Conservation (phyloP, 2,329 filamentous ascomycete genomes). For the Malbranchea cinnamomea region DNA sequence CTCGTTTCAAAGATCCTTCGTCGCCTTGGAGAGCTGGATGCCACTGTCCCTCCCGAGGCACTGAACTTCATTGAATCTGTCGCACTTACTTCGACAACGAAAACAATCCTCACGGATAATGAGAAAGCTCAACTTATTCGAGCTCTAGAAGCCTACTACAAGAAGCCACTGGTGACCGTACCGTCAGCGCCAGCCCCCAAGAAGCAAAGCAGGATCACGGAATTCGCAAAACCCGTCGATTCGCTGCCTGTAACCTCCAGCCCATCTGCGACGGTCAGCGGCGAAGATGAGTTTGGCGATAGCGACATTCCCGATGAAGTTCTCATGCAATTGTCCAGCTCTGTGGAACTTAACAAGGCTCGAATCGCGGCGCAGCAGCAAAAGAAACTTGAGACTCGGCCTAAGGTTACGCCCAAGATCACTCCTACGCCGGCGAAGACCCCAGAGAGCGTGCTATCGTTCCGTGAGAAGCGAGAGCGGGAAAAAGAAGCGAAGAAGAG, state of each 20-base stretch:
- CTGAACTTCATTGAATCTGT: constrained; percentile 44
- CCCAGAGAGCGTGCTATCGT: constrained; percentile 34
- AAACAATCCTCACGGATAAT: constrained; percentile 64
- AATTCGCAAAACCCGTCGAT: constrained; percentile 24
- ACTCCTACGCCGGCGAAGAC: constrained; percentile 7
- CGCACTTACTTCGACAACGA: constrained; percentile 41
- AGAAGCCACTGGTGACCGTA: constrained; percentile 29
- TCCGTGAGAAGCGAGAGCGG: constrained; percentile 58
- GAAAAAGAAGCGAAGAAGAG: constrained; percentile 62
- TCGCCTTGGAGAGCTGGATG: constrained; percentile 60
- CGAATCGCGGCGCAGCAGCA: constrained; percentile 11
- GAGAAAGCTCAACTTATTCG: constrained; percentile 70
- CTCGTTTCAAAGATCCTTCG: constrained; percentile 73
- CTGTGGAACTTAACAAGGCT: constrained; percentile 28
- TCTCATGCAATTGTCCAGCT: constrained; percentile 26
- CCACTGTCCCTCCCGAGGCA: constrained; percentile 52
- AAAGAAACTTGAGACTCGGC: constrained; percentile 10
- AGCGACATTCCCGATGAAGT: constrained; percentile 25
- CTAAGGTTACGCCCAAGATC: constrained; percentile 5
- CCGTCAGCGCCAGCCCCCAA: constrained; percentile 22
- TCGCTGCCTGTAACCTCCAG: constrained; percentile 21
- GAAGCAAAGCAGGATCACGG: constrained; percentile 29
- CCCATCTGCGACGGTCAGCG: constrained; percentile 17
- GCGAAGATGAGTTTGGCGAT: constrained; percentile 31
- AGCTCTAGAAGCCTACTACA: constrained; percentile 40